These are phyloP conservation scores for Abrus pulchellus DNA, from an alignment of 306 rosid genomes.

Conservation along the genomic window DNA sequence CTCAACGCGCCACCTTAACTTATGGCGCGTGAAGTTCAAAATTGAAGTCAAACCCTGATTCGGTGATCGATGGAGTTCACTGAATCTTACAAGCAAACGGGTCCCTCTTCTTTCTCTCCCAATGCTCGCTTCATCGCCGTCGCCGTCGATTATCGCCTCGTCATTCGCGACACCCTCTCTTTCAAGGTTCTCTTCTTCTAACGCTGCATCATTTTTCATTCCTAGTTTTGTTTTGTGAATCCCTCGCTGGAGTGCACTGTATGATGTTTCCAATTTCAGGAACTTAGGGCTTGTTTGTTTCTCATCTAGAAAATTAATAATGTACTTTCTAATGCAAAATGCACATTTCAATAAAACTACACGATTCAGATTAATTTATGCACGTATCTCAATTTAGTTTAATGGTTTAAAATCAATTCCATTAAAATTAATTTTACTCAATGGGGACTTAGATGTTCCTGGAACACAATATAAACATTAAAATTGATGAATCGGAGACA, in stretches of 20 bases:
- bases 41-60: constrained; percentile 12
- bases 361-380: too few species aligned
- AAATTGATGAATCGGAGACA: not conserved
- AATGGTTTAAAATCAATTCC: too few species aligned
- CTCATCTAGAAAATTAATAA: too few species aligned
- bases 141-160: constrained; percentile 97
- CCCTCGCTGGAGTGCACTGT: not conserved
- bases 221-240: not conserved
- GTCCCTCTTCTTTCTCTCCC: constrained; percentile 96
- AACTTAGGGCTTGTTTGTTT: not conserved
- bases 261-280: not conserved
- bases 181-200: constrained; percentile 63
- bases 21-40: not conserved
- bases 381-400: too few species aligned
- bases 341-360: too few species aligned
- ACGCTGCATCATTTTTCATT: not conserved
- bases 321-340: too few species aligned
- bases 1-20: not conserved
- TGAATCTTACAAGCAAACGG: constrained; percentile 90
- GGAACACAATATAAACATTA: not conserved
- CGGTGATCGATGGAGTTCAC: constrained; percentile 85
- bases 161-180: constrained; percentile 90
- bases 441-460: too few species aligned
- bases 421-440: too few species aligned
- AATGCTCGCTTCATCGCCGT: constrained; percentile 89